Conservation (phyloP, 345 rosid genomes). For the Populus tremula region DNA sequence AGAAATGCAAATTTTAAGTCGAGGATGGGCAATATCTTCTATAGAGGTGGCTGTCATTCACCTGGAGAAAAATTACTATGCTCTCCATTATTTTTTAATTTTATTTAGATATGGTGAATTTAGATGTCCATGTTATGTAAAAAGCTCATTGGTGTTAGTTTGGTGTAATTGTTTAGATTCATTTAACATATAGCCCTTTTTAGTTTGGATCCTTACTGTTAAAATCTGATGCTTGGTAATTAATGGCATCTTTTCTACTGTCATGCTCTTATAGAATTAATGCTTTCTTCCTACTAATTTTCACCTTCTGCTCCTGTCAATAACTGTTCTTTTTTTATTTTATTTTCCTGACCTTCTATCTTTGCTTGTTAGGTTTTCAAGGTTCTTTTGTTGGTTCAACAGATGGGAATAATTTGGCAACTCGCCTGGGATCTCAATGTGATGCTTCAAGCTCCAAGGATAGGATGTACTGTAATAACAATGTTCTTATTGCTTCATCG, state of each 20-base stretch:
- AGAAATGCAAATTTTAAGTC: no score
- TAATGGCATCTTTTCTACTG: neutral
- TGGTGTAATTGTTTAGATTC: neutral
- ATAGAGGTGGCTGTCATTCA: neutral
- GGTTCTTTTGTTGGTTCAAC: neutral
- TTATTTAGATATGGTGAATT: no score
- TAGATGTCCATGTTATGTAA: neutral
- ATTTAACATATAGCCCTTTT: neutral
- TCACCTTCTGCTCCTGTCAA: neutral
- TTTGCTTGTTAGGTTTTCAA: slow-evolving; percentile 2
- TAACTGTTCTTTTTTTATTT: neutral
- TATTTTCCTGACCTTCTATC: neutral
- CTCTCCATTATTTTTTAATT: no score
- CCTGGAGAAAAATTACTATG: neutral
- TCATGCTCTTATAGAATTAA: neutral
- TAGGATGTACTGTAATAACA: neutral
- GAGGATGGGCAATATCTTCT: neutral
- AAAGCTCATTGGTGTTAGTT: neutral
- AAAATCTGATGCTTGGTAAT: neutral
- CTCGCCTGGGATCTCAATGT: slow-evolving; percentile 4
- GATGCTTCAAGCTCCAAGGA: slow-evolving; percentile 14
- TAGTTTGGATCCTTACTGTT: neutral
- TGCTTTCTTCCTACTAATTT: neutral
- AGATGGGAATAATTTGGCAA: slow-evolving; percentile 1
- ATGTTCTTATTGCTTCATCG: slow-evolving; percentile 23